Evolutionary conservation across 2,329 filamentous ascomycete species (phyloP).

Genomic region (Botrytis squamosa): DNA sequence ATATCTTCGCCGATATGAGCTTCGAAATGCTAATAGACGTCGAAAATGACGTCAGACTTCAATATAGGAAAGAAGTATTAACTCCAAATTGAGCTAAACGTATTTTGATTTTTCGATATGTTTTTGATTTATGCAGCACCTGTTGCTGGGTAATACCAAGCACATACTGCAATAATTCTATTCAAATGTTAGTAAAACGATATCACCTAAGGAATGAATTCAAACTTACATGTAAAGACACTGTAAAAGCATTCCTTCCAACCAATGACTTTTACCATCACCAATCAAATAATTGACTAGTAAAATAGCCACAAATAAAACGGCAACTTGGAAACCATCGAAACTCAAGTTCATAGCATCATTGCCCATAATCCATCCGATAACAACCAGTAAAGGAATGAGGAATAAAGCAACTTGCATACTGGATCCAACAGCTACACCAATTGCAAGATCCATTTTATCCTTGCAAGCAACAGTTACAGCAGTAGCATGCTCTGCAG

Average conservation of each 20-base stretch:
- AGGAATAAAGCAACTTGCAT: constrained; percentile 82
- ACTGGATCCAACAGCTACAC: constrained; percentile 78
- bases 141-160: constrained; percentile 28
- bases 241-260: constrained; percentile 37
- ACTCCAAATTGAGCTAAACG: not conserved
- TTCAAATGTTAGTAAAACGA: not conserved
- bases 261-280: constrained; percentile 57
- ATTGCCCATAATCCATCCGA: constrained; percentile 73
- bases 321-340: constrained; percentile 82
- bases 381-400: constrained; percentile 75
- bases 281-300: constrained; percentile 84
- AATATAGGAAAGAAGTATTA: not conserved
- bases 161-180: constrained; percentile 30
- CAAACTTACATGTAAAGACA: constrained; percentile 37
- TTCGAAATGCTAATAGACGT: not conserved
- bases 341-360: constrained; percentile 67
- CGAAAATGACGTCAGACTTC: not conserved
- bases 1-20: not conserved
- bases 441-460: constrained; percentile 79
- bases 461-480: constrained; percentile 72
- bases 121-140: not conserved
- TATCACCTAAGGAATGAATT: not conserved
- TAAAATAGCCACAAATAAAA: constrained; percentile 78
- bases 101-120: not conserved
- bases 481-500: constrained; percentile 78